Evolutionary conservation across 208 protist genomes (phyloP), one percentile per base, ranked within the genome.

Genomic region (Leishmania gerbilli): DNA sequence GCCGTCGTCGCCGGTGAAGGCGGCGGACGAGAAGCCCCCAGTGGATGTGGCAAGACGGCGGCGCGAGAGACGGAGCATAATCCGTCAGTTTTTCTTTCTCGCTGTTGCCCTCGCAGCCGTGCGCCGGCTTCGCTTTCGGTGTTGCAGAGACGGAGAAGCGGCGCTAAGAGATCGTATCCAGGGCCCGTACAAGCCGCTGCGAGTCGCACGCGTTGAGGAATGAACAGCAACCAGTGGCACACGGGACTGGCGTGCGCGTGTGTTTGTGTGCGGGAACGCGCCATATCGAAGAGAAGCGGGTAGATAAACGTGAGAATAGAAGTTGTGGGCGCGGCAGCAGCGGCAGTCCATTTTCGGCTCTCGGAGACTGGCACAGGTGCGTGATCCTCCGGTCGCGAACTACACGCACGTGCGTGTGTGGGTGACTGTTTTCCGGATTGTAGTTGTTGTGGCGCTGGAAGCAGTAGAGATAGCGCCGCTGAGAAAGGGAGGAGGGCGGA

Each of bases 11-110:
- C 83, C 82, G 21, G 89, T 95, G 78, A 97, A 97, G 42, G 86
- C 89, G 47, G 92, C 90, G 11, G 94, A 97, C 31, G 94, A 97
- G 77, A 95, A 95, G 60, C 82, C 85, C 4, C 60, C 81, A 17
- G 80, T 55, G 53, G 80, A 76, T 40, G 82, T 77, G 13, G 84
- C 82, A 13, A 84, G 37, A 40, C 79, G 80, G 37, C 83, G 80
- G 13, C 74, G 76, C 2, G 78, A 76, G 37, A 74, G 64, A 2
- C 84, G 79, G n/a, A 87, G 77, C 84, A 90, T 83, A 34, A 64
- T 72, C 5, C 2, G 74, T 11, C 58, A 53, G 19, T 1, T 55
- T 11, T 79, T 65, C 40, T 56, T 51, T 34, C 8, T 40, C 8
- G 37, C 1, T 47, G 21, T 13, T 19, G 65, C 19, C 65, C 37